Evolutionary conservation across 2,329 filamentous ascomycete species (phyloP), one percentile per base, ranked within the genome.

Genomic region (Colletotrichum euphorbiae): DNA sequence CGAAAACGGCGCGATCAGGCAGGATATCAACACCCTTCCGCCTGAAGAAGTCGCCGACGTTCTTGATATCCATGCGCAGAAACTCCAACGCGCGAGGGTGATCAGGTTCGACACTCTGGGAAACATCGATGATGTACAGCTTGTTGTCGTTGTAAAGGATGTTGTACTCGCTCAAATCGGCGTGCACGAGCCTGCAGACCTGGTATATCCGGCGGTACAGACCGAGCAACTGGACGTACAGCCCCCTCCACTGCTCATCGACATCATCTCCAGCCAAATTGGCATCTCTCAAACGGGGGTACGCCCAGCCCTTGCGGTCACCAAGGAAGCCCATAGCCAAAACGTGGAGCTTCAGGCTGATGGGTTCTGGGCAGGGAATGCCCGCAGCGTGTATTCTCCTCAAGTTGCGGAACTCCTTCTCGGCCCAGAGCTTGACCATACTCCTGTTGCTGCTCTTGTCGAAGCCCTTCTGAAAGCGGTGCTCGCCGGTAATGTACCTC

Each of bases 341-440:
- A 5, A 99, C 95, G 75, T 99, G 94, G n/a, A 95, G 87, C 75
- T 95, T 94, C 56, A 99, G 89, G 74, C 91, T 90, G 69, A 98
- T 84, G 3, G 96, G 94, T 76, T 97, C 93, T 0, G 96, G 96
- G 73, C 92, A 97, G 6, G 94, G 92, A 62, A 99, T 97, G 7
- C 92, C 93, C 7, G 94, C 91, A 6, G 89, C 83, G 78, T 97
- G 84, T 70, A 99, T 91, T 63, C 96, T 87, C 72, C 93, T 90
- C 75, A 99, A 80, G 80, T 99, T 99, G 46, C 96, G 89, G 83
- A 97, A 97, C 81, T 99, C 96, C 81, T 99, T 99, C 81, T 99
- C 95, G 0, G 97, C 97, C 96, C 96, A 99, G 24, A 98, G 85
- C 80, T 97, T 97, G 73, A 99, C 95, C 95, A 98, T 98, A 73